Percentiles rank a stretch among this genome's conserved stretches.
Conservation (phyloP, 495 filamentous ascomycete species). For the Xylaria sp. region DNA sequence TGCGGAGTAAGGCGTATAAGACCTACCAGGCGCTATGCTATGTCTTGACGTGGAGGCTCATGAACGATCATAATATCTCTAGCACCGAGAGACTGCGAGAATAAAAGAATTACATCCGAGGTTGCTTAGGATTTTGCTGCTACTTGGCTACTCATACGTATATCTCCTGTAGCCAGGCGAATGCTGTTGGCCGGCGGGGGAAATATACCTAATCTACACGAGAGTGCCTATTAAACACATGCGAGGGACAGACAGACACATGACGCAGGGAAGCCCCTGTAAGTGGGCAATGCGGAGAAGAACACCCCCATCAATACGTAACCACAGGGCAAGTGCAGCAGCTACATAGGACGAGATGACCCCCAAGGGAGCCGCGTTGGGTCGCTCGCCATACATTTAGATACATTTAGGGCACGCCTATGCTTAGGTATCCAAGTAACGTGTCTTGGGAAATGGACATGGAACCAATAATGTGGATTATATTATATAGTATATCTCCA, state of each 20-base stretch:
- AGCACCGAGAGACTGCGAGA: background rate
- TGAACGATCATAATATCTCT: background rate
- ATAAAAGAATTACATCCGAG: background rate
- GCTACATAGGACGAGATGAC: background rate
- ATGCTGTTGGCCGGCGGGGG: conserved; percentile 1
- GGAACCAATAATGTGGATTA: background rate
- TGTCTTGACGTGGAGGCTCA: background rate
- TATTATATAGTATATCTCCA: background rate
- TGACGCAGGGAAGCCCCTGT: conserved; percentile 6
- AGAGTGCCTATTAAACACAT: conserved; percentile 11
- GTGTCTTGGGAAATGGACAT: background rate
- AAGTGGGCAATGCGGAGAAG: conserved; percentile 6
- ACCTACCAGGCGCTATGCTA: background rate
- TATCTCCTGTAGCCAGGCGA: conserved; percentile 3
- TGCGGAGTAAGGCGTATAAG: background rate
- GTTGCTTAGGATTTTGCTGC: background rate
- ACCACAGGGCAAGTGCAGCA: conserved; percentile 10
- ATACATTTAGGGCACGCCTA: background rate
- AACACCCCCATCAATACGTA: conserved; percentile 8
- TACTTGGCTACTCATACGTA: background rate
- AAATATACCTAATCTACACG: background rate
- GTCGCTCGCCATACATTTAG: background rate
- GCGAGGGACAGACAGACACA: background rate
- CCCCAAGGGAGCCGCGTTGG: background rate
- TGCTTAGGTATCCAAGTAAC: background rate